Evolutionary conservation across 306 rosid species (phyloP), one percentile per base, ranked within the genome.

Genomic region (Trifolium dubium): DNA sequence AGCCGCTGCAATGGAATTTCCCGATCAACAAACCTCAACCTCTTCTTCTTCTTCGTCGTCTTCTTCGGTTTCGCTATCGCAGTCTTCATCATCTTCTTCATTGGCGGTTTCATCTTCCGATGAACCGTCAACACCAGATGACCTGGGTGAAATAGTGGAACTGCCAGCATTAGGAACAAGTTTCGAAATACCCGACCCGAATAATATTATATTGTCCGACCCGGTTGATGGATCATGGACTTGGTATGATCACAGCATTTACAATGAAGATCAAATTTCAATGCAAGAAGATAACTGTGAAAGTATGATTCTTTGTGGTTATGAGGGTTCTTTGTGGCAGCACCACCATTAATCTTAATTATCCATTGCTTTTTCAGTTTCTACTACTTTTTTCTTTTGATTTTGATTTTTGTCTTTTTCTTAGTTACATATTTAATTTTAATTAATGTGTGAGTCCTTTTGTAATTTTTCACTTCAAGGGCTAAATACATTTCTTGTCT

Each of bases 61-160:
- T 0, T 50, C 67, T 0, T 62, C 77, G 8, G n/a, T n/a, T n/a
- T n/a, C n/a, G n/a, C 55, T 35, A 2, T 80, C 86, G 14, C 58
- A 73, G 6, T 78, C 77, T 0, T 73, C 82, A 0, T 76, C 87
- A 5, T 71, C 73, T 2, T 69, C 76, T 6, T 72, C 79, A 0
- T 40, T 64, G 50, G 77, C 82, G 6, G 19, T 29, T 3, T 64
- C 79, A 0, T 64, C 68, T 0, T 65, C 81, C 7, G 78, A 41
- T 0, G 41, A 60, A 28, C n/a, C 64, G 15, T 59, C 64, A 2
- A 69, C 92, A 7, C 82, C 91, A 37, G 99, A 92, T 69, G 99
- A 94, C 69, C 86, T 94, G 9, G 84, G 88, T 1, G 92, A 94
- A 81, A 94, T 94, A 67, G 93, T 94, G 73, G 87, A 92, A 79